These are phyloP conservation scores for Pyrenophora teres DNA, from an alignment of 2,329 filamentous ascomycete genomes.

Conservation along the genomic window DNA sequence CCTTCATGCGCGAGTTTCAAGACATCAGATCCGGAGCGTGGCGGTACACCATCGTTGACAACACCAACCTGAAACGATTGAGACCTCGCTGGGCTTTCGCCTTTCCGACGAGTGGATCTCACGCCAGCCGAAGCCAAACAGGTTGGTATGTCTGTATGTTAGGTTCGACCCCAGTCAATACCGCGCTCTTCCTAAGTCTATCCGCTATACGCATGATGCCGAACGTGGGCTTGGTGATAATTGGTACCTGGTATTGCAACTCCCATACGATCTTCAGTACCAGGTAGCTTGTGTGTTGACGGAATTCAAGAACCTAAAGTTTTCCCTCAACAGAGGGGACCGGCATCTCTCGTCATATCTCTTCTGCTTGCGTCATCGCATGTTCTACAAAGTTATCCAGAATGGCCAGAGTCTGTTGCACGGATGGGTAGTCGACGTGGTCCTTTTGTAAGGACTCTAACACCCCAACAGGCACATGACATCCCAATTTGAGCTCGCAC, in stretches of 20 bases:
- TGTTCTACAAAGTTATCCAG: conserved; percentile 60
- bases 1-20: conserved; percentile 16
- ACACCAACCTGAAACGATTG: conserved; percentile 37
- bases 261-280: conserved; percentile 22
- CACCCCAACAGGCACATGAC: conserved; percentile 72
- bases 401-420: conserved; percentile 71
- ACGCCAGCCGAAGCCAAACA: conserved; percentile 37
- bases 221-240: conserved; percentile 31
- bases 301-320: conserved; percentile 57
- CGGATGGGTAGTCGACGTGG: conserved; percentile 77
- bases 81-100: conserved; percentile 61
- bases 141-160: conserved; percentile 53
- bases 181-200: conserved; percentile 46
- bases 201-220: conserved; percentile 38
- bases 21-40: conserved; percentile 45
- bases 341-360: conserved; percentile 57
- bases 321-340: conserved; percentile 54
- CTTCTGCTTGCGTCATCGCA: conserved; percentile 49
- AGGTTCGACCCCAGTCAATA: conserved; percentile 35
- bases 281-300: conserved; percentile 15
- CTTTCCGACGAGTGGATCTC: conserved; percentile 65
- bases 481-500: conserved; percentile 57
- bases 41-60: conserved; percentile 41
- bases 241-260: conserved; percentile 46
- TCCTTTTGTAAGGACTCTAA: conserved; percentile 74